Evolutionary conservation across 129 eudicot genomes (phyloP).

Genomic region (Artemisia annua): DNA sequence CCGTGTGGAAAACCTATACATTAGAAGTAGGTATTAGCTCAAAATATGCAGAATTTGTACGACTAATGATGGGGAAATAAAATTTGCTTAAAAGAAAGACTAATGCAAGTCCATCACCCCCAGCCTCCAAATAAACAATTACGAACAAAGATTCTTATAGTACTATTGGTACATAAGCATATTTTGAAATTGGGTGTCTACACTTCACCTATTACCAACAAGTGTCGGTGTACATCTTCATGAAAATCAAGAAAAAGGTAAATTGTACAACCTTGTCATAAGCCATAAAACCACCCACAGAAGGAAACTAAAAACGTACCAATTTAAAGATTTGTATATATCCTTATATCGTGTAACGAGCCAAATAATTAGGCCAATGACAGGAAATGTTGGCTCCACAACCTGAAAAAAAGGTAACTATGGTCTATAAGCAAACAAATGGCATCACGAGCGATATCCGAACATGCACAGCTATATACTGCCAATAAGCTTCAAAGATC

Average conservation of each 20-base stretch:
- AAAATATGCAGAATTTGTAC: background rate
- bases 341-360: conserved; percentile 20
- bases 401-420: conserved; percentile 18
- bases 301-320: conserved; percentile 1
- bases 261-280: no score
- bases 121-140: no score
- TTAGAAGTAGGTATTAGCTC: background rate
- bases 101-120: no score
- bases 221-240: background rate
- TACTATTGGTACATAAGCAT: no score
- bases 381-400: conserved; percentile 35
- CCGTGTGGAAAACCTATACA: background rate
- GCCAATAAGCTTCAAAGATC: background rate
- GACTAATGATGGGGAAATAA: background rate
- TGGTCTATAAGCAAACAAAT: conserved; percentile 23
- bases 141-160: no score
- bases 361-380: conserved; percentile 29
- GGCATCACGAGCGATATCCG: conserved; percentile 11
- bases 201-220: no score
- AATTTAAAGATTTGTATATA: conserved; percentile 21
- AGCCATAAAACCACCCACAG: conserved; percentile 15
- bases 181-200: background rate
- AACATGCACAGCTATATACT: background rate
- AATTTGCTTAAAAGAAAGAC: no score
- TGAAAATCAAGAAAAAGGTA: background rate